These are phyloP conservation scores for Madurella fahalii DNA, from an alignment of 2,329 filamentous ascomycete genomes.

Conservation along the genomic window DNA sequence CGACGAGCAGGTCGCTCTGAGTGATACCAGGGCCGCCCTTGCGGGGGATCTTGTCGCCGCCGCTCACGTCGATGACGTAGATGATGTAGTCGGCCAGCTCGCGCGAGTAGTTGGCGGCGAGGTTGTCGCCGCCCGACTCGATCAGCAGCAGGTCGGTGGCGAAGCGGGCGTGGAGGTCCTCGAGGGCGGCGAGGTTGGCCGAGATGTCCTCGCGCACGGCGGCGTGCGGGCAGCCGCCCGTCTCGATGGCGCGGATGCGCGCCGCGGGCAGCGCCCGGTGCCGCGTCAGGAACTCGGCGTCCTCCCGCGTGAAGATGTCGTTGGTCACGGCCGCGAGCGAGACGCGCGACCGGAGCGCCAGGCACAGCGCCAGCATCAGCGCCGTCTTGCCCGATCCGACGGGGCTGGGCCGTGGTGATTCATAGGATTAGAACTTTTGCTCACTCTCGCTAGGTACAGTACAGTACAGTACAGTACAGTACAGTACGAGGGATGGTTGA, in stretches of 20 bases:
- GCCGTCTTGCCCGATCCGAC: conserved; percentile 97
- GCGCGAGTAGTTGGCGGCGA: conserved; percentile 92
- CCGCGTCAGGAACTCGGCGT: conserved; percentile 93
- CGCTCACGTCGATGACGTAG: conserved; percentile 96
- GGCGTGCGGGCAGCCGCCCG: conserved; percentile 93
- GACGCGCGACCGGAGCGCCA: conserved; percentile 72
- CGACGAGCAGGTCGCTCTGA: conserved; percentile 85
- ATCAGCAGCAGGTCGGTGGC: conserved; percentile 82
- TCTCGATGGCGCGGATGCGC: conserved; percentile 94
- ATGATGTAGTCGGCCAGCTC: conserved; percentile 97
- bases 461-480: too few relatives aligned
- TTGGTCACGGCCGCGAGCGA: conserved; percentile 95
- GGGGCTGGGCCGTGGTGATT: conserved; percentile 52
- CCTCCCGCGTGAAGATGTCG: conserved; percentile 97
- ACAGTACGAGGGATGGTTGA: not conserved
- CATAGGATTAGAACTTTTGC: too few relatives aligned
- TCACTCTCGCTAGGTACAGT: too few relatives aligned
- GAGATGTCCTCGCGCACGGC: conserved; percentile 96
- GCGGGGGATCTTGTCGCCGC: conserved; percentile 92
- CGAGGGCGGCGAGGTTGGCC: conserved; percentile 86
- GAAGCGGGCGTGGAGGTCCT: conserved; percentile 80
- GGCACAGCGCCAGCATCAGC: conserved; percentile 90
- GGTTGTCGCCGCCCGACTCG: conserved; percentile 92
- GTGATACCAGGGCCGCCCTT: conserved; percentile 98
- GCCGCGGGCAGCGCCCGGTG: conserved; percentile 76